phyloP scores from a whole-genome alignment of 495 filamentous ascomycete genomes.

The Staphylotrichum longicolle region DNA sequence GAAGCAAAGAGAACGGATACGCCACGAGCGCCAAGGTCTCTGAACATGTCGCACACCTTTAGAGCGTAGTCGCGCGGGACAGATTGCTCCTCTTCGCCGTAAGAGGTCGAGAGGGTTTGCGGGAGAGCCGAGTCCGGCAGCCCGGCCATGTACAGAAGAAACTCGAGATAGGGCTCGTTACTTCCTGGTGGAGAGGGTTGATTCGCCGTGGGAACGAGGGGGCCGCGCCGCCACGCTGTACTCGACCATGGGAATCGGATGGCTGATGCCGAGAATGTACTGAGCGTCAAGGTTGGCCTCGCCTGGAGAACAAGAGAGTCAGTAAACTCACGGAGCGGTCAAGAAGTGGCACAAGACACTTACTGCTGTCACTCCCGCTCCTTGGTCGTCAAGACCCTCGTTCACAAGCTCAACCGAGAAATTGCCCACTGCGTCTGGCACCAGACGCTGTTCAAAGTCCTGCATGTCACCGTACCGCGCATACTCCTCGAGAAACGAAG shows the following conservation, averaged over 20 bases:
- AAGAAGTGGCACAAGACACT: background rate
- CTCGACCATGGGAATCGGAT: conserved; percentile 16
- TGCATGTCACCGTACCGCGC: conserved; percentile 58
- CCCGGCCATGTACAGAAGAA: conserved; percentile 51
- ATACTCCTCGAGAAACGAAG: conserved; percentile 55
- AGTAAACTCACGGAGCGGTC: too few species aligned
- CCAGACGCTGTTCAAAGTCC: conserved; percentile 50
- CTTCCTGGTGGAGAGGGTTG: conserved; percentile 36
- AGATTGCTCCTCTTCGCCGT: conserved; percentile 72
- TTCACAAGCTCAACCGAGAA: conserved; percentile 65
- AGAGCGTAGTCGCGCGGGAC: conserved; percentile 62
- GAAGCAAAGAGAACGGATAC: conserved; percentile 69
- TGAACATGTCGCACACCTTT: conserved; percentile 63
- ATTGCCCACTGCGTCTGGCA: conserved; percentile 49
- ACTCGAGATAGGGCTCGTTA: conserved; percentile 77
- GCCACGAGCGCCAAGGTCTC: conserved; percentile 67
- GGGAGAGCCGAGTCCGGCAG: conserved; percentile 53
- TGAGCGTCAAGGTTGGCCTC: conserved; percentile 55
- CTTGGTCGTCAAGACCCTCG: conserved; percentile 49
- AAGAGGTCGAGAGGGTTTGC: conserved; percentile 68
- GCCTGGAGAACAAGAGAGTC: background rate
- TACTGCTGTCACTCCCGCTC: conserved; percentile 34
- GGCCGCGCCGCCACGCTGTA: conserved; percentile 46
- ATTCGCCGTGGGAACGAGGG: conserved; percentile 60
- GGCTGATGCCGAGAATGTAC: conserved; percentile 44